Base-by-base conservation (phyloP, 2,329 filamentous ascomycete genomes). In the Botrytis sinoallii region DNA sequence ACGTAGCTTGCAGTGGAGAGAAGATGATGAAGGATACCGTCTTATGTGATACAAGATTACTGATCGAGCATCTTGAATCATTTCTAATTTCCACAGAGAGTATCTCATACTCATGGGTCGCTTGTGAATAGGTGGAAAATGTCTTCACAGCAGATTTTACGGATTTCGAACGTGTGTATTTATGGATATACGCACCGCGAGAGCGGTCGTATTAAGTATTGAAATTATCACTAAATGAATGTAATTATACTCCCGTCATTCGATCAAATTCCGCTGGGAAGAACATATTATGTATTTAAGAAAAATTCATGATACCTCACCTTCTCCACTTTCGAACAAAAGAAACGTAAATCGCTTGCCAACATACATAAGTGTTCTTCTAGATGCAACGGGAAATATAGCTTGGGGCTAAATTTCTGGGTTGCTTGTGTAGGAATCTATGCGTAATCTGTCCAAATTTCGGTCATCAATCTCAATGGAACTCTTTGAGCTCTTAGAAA, bases 351-450 rank as follows among this genome's bases (percentile, higher is more conserved):
- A 6, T 3, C 3, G 18, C 3, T 29, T 1, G n/a, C 9, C 7
- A 57, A 9, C 25, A 85, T 85, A 83, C 82, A 81, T 69, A 4
- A 1, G 84, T 74, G 80, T 84, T 67, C 79, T 84, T 48, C 76
- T 85, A 57, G 83, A 82, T 40, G 81, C 80, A 77, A 84, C 82
- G 38, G 83, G 82, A 18, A 83, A 83, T 61, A 75, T 84, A 22
- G 83, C 83, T 40, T 68, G 77, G 66, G 81, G 83, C 20, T 80
- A 81, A 32, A 77, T 84, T 63, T 74, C 81, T 29, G 81, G 83
- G 8, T 77, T 82, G n/a, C 74, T 82, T 57, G 78, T 78, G 10
- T 80, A 82, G 69, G 71, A 77, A 38, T 83, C 78, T 61, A 82
- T 85, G 18, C 82, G 83, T 6, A 82, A 82, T n/a, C 68, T 79